Evolutionary conservation across 345 rosid species (phyloP).

Genomic region (Citrus medica): DNA sequence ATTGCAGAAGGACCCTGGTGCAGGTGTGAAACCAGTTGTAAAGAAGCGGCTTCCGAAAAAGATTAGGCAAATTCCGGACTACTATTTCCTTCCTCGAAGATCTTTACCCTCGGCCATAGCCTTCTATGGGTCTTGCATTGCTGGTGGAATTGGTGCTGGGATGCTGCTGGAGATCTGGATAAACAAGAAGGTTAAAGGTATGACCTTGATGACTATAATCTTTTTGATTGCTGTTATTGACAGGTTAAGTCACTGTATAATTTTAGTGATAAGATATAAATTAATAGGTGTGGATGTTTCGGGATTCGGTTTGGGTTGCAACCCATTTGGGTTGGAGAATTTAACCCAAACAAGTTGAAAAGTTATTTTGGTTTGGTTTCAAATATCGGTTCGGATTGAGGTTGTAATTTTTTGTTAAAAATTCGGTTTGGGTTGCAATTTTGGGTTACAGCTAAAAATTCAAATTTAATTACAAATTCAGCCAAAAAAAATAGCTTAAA

Average conservation of each 20-base stretch:
- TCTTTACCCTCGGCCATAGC: slow-evolving; percentile 57
- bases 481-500: too few species aligned
- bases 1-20: slow-evolving; percentile 61
- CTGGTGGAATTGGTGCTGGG: slow-evolving; percentile 87
- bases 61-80: slow-evolving; percentile 83
- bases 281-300: neutral
- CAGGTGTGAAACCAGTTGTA: slow-evolving; percentile 37
- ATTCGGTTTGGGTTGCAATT: too few species aligned
- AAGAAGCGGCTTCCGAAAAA: slow-evolving; percentile 78
- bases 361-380: too few species aligned
- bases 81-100: slow-evolving; percentile 79
- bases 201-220: neutral
- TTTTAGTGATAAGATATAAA: neutral
- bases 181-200: slow-evolving; percentile 80
- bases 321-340: too few species aligned
- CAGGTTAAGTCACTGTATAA: neutral
- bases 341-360: too few species aligned
- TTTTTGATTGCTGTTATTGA: neutral
- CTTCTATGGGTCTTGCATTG: slow-evolving; percentile 75
- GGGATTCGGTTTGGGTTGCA: too few species aligned
- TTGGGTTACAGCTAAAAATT: too few species aligned
- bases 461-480: too few species aligned
- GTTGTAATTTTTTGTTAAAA: too few species aligned
- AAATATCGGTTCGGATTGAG: too few species aligned
- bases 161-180: slow-evolving; percentile 88